Percentiles rank a stretch among this genome's conserved stretches.
Evolutionary conservation across 2,329 filamentous ascomycete genomes (phyloP).

Genomic region (Blumeria hordei): DNA sequence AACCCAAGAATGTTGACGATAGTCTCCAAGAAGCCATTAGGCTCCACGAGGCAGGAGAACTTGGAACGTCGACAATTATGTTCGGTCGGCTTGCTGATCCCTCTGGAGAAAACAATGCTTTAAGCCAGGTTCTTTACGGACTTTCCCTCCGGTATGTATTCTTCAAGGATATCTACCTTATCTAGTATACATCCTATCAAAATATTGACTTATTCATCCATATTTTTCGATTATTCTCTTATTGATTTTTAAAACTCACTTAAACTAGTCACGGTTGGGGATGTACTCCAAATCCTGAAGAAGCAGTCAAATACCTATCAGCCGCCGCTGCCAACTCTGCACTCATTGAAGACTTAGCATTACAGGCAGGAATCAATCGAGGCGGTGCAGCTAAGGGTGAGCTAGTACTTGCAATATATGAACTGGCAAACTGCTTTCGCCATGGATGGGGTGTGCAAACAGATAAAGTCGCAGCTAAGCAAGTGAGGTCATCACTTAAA

Average conservation of each 20-base stretch:
- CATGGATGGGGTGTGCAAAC: constrained; percentile 81
- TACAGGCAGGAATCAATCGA: constrained; percentile 72
- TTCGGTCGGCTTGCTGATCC: constrained; percentile 71
- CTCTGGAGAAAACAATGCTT: constrained; percentile 64
- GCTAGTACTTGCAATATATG: constrained; percentile 85
- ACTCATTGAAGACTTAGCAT: constrained; percentile 59
- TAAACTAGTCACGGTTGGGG: constrained; percentile 70
- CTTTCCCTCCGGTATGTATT: constrained; percentile 54
- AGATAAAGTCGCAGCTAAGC: constrained; percentile 63
- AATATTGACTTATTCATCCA: not conserved
- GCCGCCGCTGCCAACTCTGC: constrained; percentile 80
- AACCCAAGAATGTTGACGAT: constrained; percentile 22
- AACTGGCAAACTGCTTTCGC: constrained; percentile 78
- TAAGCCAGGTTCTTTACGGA: constrained; percentile 89
- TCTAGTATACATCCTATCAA: no score
- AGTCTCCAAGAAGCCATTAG: constrained; percentile 91
- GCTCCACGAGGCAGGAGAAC: constrained; percentile 64
- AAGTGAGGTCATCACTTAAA: constrained; percentile 21
- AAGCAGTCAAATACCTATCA: constrained; percentile 64
- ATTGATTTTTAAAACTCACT: constrained; percentile 3
- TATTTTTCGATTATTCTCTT: constrained; percentile 1
- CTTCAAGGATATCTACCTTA: not conserved
- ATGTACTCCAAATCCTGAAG: constrained; percentile 43
- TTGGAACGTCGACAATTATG: constrained; percentile 57
- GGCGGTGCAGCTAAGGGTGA: constrained; percentile 90